Base-by-base conservation (phyloP, 768 basidiomycete species). In the Xanthoconium stramineum region DNA sequence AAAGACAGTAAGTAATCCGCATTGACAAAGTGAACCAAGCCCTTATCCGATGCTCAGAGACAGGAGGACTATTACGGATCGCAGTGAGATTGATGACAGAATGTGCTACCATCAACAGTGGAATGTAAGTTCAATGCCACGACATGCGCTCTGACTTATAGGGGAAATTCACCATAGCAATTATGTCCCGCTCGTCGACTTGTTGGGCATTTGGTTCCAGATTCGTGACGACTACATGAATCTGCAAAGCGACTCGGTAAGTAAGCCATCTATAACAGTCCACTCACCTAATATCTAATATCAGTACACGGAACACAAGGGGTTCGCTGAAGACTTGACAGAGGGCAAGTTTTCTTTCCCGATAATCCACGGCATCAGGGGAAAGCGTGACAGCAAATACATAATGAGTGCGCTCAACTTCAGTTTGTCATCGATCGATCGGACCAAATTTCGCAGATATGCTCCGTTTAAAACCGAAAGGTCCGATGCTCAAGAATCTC, bases 341-440 rank as follows among this genome's bases (percentile, higher is more conserved):
- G 96, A 98, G 74, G 96, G 96, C 8, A 98, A 98, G 71, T 98
- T 98, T 76, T 95, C 92, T 5, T 98, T 98, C 74, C 95, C 94
- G 0, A 80, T 98, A 33, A 86, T 98, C 1, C 96, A 98, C 69
- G 86, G 89, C 19, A 86, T 98, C 46, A 85, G 89, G 32, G 82
- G 89, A 8, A 84, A 94, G 66, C 78, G 76, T 12, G 80, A 85
- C 1, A 93, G 92, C 71, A 80, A 84, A 35, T 88, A 88, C 70
- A 80, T 98, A 35, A 77, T 97, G 52, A 95, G 94, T 95, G 62
- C 58, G 88, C 76, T 49, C n/a, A 48, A n/a, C 11, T 5, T n/a
- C 19, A 7, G 28, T 55, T 47, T 47, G 9, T 39, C 33, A 19
- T 48, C 20, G 35, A 32, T 45, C 47, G 49, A 55, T 39, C 10